Evolutionary conservation across 257 asterid species (phyloP).

Genomic region (Anisodus acutangulus): DNA sequence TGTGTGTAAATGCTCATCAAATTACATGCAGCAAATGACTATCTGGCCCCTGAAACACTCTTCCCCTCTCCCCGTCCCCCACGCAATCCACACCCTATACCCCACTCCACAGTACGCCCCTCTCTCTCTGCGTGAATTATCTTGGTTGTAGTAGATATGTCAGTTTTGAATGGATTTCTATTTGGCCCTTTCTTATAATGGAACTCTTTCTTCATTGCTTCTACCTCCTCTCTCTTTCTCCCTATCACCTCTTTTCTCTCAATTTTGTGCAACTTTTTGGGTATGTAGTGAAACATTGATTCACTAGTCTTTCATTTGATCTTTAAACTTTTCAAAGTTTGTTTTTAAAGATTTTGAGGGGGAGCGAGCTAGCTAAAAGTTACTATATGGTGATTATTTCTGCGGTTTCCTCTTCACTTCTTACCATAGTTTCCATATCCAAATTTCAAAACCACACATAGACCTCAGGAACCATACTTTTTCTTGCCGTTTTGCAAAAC

Average conservation of each 20-base stretch:
- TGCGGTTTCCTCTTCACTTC: background rate
- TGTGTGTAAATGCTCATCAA: constrained; percentile 33
- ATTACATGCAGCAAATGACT: constrained; percentile 31
- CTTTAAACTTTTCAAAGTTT: constrained; percentile 31
- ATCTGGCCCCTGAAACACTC: background rate
- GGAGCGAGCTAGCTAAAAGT: background rate
- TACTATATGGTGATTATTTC: background rate
- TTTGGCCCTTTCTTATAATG: constrained; percentile 38
- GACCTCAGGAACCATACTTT: background rate
- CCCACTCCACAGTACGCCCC: background rate
- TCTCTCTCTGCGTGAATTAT: constrained; percentile 17
- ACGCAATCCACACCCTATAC: no score
- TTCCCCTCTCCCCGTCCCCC: background rate
- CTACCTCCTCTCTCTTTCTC: background rate
- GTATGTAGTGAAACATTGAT: constrained; percentile 30
- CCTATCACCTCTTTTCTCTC: background rate
- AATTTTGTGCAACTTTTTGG: background rate
- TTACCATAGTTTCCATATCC: background rate
- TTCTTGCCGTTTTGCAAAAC: background rate
- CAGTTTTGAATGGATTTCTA: constrained; percentile 45
- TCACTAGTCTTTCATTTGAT: constrained; percentile 34
- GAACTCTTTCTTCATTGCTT: constrained; percentile 22
- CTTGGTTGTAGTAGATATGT: constrained; percentile 39
- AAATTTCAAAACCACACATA: background rate
- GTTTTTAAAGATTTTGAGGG: constrained; percentile 22